These are phyloP conservation scores for Pseudogymnoascus sp. DNA, from an alignment of 2,329 filamentous ascomycete species.

Conservation along the genomic window DNA sequence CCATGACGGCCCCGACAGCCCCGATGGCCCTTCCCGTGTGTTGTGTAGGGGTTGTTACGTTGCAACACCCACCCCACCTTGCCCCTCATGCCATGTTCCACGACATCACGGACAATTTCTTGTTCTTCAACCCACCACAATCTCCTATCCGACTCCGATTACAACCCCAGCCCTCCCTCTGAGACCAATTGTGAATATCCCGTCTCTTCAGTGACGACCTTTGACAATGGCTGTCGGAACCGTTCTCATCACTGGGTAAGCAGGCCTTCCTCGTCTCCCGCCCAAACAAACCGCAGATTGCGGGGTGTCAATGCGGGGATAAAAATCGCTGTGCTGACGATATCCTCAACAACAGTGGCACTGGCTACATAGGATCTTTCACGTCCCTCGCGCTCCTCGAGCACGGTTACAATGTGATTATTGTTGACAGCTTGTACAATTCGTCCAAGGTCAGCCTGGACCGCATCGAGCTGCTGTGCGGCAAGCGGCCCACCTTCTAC, in stretches of 20 bases:
- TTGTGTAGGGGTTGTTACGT: conserved; percentile 9
- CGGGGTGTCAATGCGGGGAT: conserved; percentile 8
- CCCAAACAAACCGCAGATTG: conserved; percentile 13
- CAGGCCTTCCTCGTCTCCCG: conserved; percentile 4
- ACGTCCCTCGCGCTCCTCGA: conserved; percentile 85
- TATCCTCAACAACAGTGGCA: conserved; percentile 56
- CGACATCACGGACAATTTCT: neutral
- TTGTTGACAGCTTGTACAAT: conserved; percentile 96
- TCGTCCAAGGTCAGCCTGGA: conserved; percentile 85
- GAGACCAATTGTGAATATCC: conserved; percentile 15
- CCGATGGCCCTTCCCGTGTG: neutral
- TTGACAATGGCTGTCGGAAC: conserved; percentile 68
- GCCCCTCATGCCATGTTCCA: neutral
- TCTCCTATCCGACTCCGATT: neutral
- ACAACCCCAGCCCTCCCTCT: neutral
- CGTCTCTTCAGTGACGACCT: conserved; percentile 11
- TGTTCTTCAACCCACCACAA: neutral
- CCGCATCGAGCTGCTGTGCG: conserved; percentile 87
- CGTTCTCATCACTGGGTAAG: conserved; percentile 82
- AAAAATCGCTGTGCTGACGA: conserved; percentile 21
- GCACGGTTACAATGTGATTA: conserved; percentile 91
- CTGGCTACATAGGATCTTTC: conserved; percentile 98
- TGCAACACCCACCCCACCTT: neutral
- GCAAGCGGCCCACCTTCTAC: conserved; percentile 79
- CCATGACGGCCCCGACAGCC: neutral